A percentile compares a stretch with the other conserved stretches of the same genome.
Evolutionary conservation across 2,329 filamentous ascomycete genomes (phyloP).

Genomic region (Dothideomycetidae sp.): DNA sequence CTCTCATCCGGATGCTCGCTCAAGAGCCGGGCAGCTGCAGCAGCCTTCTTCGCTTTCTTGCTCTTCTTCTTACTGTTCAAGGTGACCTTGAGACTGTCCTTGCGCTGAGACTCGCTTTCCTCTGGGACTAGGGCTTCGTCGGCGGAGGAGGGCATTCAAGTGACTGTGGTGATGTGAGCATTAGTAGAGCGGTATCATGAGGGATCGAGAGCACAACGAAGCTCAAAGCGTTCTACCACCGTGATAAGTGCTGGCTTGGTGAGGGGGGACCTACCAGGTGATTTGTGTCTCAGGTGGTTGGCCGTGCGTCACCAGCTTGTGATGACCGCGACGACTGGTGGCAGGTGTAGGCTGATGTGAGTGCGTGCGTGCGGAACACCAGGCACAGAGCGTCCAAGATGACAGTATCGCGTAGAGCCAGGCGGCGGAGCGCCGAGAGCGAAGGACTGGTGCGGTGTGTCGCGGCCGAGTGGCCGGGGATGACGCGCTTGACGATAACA

Average conservation of each 20-base stretch:
- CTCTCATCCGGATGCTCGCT: slow-evolving; percentile 11
- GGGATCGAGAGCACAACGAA: not conserved
- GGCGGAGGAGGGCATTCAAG: slow-evolving; percentile 13
- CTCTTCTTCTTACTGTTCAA: slow-evolving; percentile 11
- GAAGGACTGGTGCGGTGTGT: too few species aligned
- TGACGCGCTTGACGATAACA: not conserved
- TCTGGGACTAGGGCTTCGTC: slow-evolving; percentile 12
- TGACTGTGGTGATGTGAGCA: not conserved
- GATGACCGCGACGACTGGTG: slow-evolving; percentile 7
- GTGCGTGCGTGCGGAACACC: too few species aligned
- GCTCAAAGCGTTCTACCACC: too few species aligned
- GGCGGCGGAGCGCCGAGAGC: too few species aligned
- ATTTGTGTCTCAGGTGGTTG: slow-evolving; percentile 8
- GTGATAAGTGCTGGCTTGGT: too few species aligned
- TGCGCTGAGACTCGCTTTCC: slow-evolving; percentile 9
- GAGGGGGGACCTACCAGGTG: slow-evolving; percentile 3
- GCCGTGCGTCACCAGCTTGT: slow-evolving; percentile 6
- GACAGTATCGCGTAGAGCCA: not conserved
- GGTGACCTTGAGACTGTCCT: slow-evolving; percentile 10
- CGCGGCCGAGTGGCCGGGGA: not conserved
- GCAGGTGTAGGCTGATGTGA: too few species aligned
- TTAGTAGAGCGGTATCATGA: not conserved
- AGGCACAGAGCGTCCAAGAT: too few species aligned
- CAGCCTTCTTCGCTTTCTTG: slow-evolving; percentile 12
- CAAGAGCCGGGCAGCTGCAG: slow-evolving; percentile 8